Percentiles rank a stretch among this genome's conserved stretches.
phyloP scores from a whole-genome alignment of 164 flowering plant genomes.

The Vitis amurensis region DNA sequence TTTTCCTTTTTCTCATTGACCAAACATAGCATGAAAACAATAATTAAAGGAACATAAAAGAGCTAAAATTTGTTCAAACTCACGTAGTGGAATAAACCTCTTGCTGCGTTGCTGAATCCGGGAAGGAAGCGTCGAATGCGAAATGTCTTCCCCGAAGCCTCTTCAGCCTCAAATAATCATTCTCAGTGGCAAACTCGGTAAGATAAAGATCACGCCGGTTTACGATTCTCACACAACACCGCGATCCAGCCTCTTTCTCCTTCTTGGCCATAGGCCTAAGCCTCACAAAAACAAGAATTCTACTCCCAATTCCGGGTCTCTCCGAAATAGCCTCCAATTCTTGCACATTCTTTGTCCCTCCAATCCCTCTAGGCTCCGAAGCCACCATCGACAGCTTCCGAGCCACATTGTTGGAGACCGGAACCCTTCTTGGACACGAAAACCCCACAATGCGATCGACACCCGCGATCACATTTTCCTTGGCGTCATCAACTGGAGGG shows the following conservation, averaged over 20 bases:
- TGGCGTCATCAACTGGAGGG: constrained; percentile 36
- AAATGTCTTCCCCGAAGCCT: constrained; percentile 87
- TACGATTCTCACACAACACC: constrained; percentile 72
- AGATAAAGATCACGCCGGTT: constrained; percentile 67
- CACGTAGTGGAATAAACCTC: constrained; percentile 88
- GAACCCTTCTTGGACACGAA: constrained; percentile 39
- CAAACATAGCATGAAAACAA: neutral
- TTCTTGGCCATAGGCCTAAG: constrained; percentile 85
- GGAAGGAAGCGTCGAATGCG: constrained; percentile 79
- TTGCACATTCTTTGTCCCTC: constrained; percentile 10
- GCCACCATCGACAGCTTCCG: constrained; percentile 71
- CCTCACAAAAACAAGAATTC: constrained; percentile 90
- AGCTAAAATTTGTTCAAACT: constrained; percentile 23
- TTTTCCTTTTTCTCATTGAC: neutral
- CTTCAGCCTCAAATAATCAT: constrained; percentile 85
- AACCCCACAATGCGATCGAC: constrained; percentile 43
- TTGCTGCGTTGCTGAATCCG: constrained; percentile 70
- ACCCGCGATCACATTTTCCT: constrained; percentile 57
- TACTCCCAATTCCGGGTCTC: constrained; percentile 37
- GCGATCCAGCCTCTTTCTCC: constrained; percentile 78
- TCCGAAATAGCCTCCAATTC: constrained; percentile 29
- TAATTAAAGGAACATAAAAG: neutral
- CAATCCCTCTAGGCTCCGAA: constrained; percentile 22
- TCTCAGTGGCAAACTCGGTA: constrained; percentile 74
- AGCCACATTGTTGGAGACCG: constrained; percentile 28